Percentiles rank a stretch among this genome's conserved stretches.
Evolutionary conservation across 306 rosid genomes (phyloP).

Genomic region (Vachellia pachyceras): DNA sequence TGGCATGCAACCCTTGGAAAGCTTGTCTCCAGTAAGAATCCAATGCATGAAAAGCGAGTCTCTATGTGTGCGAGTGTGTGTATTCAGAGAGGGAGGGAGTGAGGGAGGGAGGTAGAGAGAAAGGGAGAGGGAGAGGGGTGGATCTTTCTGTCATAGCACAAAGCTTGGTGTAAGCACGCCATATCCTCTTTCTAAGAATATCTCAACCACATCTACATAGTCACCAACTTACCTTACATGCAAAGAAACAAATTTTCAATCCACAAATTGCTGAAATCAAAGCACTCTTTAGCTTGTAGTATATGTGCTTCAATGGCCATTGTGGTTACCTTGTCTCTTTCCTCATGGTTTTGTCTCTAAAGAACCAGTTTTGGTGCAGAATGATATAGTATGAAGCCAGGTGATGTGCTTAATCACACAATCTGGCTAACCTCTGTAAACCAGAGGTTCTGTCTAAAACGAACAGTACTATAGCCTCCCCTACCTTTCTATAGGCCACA

Average conservation of each 20-base stretch:
- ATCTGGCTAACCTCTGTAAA: constrained; percentile 4
- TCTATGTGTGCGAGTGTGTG: too few species aligned
- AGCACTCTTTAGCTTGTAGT: not conserved
- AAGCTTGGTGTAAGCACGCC: too few species aligned
- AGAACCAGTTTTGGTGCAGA: not conserved
- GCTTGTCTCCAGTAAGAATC: not conserved
- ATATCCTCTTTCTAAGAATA: not conserved
- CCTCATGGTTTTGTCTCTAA: not conserved
- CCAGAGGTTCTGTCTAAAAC: not conserved
- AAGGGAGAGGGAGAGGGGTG: too few species aligned
- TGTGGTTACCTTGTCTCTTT: not conserved
- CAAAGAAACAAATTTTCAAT: not conserved
- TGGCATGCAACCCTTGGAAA: too few species aligned
- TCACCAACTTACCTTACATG: not conserved
- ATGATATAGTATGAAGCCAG: constrained; percentile 16
- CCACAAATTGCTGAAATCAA: not conserved
- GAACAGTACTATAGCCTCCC: not conserved
- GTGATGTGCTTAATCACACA: constrained; percentile 11
- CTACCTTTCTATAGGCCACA: not conserved
- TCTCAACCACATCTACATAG: not conserved
- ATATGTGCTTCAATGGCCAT: not conserved
- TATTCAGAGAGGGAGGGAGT: too few species aligned
- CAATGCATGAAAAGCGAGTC: not conserved
- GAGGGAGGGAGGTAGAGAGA: too few species aligned
- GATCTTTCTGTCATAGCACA: too few species aligned